Evolutionary conservation across 805 yeast species (phyloP), one percentile per base, ranked within the genome.

Genomic region (Phaffomyces thermotolerans): DNA sequence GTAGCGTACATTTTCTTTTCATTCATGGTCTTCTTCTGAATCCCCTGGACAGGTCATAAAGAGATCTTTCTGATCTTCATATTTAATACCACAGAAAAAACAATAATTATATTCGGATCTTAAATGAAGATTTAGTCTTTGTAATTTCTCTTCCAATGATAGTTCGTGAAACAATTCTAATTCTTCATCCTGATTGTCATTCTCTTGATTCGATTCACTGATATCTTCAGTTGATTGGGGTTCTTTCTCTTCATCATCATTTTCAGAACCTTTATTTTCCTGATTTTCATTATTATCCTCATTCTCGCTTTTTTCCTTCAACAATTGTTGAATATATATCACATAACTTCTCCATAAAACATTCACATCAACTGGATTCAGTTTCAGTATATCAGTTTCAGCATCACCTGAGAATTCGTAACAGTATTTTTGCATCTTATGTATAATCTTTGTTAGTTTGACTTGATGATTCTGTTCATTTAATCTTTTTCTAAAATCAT

Each of bases 1-100:
- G 5, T 20, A 20, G 22, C 4, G 22, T 20, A 20, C 22, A 20
- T 20, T 20, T 20, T 20, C 22, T 4, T 20, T 20, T 48, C 43
- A 65, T 31, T 44, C 35, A 50, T 76, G 82, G 18, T 69, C 76
- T 17, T 60, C 67, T 47, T 70, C 74, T 3, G 51, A 47, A 1
- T 56, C 43, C 1, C 83, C 83, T 3, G 82, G 82, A 52, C 83
- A 78, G 41, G 62, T 56, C 14, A 55, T 51, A 14, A 44, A 60
- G 18, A 77, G 48, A 25, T 75, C 79, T 1, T 52, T 48, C 40
- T 58, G 62, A 44, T 58, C 60, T 1, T 56, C 54, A 50, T 62
- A 77, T 30, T 49, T 48, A 4, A 56, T 52, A 1, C 80, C 81
- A 56, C 83, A 77, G 57, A 65, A 77, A 52, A 60, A 71, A 51